Conservation (phyloP, 2,329 filamentous ascomycete genomes). For the Exophiala viscosa region DNA sequence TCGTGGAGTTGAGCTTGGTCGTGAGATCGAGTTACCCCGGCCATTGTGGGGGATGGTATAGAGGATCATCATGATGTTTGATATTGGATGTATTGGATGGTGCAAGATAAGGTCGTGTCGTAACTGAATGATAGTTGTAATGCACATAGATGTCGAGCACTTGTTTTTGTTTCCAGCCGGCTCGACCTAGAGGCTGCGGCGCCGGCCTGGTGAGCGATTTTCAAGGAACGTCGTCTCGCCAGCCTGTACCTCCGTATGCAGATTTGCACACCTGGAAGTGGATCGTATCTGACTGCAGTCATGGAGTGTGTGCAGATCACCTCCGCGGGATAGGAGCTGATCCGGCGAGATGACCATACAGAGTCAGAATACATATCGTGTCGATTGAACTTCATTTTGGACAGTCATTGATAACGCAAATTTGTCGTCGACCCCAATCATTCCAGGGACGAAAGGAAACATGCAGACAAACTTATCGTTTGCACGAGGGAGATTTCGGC, state of each 20-base stretch:
- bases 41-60: conserved; percentile 35
- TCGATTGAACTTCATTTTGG: conserved; percentile 7
- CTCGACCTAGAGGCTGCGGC: too few species aligned
- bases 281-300: background rate
- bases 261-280: background rate
- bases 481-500: too few species aligned
- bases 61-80: too few species aligned
- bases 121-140: too few species aligned
- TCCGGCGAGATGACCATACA: background rate
- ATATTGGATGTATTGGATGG: background rate
- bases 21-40: conserved; percentile 31
- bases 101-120: background rate
- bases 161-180: too few species aligned
- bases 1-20: conserved; percentile 25
- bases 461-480: background rate
- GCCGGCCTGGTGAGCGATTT: too few species aligned
- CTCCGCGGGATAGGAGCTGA: background rate
- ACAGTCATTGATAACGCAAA: conserved; percentile 13
- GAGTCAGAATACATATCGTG: conserved; percentile 7
- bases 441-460: background rate
- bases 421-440: background rate
- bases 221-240: too few species aligned
- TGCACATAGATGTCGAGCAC: too few species aligned
- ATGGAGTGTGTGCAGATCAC: background rate
- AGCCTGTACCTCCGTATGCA: too few species aligned